Conservation (phyloP, 108 stramenopile species). For the Cyclostephanos tholiformis region DNA sequence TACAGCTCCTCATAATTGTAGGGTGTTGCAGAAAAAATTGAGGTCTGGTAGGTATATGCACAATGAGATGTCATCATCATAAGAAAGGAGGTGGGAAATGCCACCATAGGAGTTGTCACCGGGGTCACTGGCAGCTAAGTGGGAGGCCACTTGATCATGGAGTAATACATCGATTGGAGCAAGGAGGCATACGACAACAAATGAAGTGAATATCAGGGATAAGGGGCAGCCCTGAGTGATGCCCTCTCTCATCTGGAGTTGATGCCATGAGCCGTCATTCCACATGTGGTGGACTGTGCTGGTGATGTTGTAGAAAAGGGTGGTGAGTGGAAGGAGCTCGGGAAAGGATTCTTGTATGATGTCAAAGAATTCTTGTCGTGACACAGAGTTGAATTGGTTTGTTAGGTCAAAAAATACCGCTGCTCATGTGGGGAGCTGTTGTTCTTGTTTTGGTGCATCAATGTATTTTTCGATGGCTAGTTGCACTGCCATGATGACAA, state of each 20-base stretch:
- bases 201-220: conserved; percentile 18
- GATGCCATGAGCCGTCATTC: neutral
- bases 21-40: neutral
- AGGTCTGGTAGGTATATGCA: neutral
- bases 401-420: too few relatives aligned
- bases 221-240: conserved; percentile 29
- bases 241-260: conserved; percentile 10
- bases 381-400: too few relatives aligned
- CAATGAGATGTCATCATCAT: neutral
- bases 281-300: neutral
- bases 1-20: neutral
- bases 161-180: neutral
- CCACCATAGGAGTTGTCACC: neutral
- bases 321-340: neutral
- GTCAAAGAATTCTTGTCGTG: too few relatives aligned
- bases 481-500: too few relatives aligned
- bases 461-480: too few relatives aligned
- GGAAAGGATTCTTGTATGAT: neutral
- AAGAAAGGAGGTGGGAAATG: neutral
- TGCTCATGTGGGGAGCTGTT: too few relatives aligned
- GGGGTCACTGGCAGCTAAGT: neutral
- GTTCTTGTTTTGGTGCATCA: too few relatives aligned
- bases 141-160: neutral
- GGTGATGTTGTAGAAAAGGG: neutral
- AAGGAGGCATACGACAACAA: conserved; percentile 20